These are phyloP conservation scores for Pleodorina starrii DNA, from an alignment of 139 green algal genomes.

Conservation along the genomic window DNA sequence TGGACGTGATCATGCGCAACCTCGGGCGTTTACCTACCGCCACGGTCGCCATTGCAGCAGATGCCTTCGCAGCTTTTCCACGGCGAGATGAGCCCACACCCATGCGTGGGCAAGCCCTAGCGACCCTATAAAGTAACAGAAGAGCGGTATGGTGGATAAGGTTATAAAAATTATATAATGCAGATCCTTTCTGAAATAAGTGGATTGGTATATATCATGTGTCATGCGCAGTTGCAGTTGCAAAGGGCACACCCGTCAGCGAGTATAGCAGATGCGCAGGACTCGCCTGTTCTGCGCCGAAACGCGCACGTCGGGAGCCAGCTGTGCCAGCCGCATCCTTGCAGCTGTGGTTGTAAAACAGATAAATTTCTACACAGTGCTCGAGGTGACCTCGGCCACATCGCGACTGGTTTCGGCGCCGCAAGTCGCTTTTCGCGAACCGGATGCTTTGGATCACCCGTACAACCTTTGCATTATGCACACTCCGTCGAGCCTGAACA, in stretches of 20 bases:
- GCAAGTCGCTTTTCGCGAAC: too few relatives aligned
- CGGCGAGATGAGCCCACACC: not conserved
- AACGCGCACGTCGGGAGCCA: not conserved
- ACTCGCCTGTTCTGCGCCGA: slow-evolving; percentile 16
- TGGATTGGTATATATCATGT: not conserved
- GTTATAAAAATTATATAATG: not conserved
- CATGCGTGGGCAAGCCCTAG: not conserved
- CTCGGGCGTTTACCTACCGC: not conserved
- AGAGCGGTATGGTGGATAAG: not conserved
- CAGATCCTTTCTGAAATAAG: not conserved
- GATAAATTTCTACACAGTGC: too few relatives aligned
- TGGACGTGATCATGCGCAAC: not conserved
- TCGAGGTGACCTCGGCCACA: too few relatives aligned
- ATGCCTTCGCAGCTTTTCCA: not conserved
- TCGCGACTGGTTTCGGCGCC: too few relatives aligned
- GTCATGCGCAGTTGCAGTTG: not conserved
- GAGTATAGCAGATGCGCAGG: not conserved
- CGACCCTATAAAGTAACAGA: not conserved
- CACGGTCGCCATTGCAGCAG: slow-evolving; percentile 17
- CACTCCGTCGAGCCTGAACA: too few relatives aligned
- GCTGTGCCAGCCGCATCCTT: slow-evolving; percentile 10
- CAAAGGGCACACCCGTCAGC: not conserved
- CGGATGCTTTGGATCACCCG: too few relatives aligned
- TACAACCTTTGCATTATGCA: too few relatives aligned
- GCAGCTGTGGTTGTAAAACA: too few relatives aligned